A percentile compares a stretch with the other conserved stretches of the same genome.
Conservation (phyloP, 306 rosid species). For the Cucumis hystrix region DNA sequence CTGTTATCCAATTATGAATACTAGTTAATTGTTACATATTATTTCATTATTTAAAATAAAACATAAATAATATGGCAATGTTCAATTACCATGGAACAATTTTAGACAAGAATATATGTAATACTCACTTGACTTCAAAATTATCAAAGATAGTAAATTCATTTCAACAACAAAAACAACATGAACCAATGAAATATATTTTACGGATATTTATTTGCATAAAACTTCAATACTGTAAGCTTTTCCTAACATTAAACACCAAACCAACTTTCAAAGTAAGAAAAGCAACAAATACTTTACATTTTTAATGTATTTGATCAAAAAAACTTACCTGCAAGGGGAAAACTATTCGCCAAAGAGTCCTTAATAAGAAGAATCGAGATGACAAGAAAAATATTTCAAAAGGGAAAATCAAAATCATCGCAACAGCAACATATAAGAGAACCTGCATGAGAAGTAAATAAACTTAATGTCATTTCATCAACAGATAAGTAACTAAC, state of each 20-base stretch:
- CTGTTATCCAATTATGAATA: neutral
- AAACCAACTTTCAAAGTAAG: neutral
- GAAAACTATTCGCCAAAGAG: conserved; percentile 81
- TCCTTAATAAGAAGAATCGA: conserved; percentile 78
- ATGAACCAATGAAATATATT: neutral
- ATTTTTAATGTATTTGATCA: neutral
- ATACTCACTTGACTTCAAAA: neutral
- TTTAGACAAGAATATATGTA: neutral
- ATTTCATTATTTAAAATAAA: neutral
- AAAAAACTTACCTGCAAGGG: conserved; percentile 81
- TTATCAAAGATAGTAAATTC: neutral
- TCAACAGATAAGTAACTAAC: conserved; percentile 2
- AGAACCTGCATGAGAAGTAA: conserved; percentile 64
- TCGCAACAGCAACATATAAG: conserved; percentile 61
- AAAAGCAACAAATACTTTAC: neutral
- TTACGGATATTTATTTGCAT: neutral
- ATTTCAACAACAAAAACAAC: neutral
- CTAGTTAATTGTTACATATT: neutral
- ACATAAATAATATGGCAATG: neutral
- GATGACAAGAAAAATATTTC: conserved; percentile 88
- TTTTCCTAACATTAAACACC: neutral
- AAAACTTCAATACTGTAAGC: neutral
- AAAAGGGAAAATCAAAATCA: conserved; percentile 83
- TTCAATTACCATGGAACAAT: neutral
- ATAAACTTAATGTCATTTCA: conserved; percentile 19